Conservation (phyloP, 2,329 filamentous ascomycete species). For the Colletotrichum limetticola region DNA sequence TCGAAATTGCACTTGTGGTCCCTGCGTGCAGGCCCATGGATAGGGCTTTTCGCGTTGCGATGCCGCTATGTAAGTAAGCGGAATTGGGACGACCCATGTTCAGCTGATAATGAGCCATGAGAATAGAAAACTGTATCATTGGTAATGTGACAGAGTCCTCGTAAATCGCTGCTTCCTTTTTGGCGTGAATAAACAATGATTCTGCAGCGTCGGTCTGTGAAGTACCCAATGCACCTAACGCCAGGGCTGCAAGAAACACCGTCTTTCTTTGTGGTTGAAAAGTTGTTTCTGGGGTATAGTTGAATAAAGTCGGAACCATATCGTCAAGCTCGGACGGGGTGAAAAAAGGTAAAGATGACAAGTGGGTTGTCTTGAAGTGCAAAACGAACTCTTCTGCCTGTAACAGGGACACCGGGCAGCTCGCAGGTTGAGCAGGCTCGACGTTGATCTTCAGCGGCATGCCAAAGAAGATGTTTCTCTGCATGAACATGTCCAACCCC, state of each 20-base stretch:
- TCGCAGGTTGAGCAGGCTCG: constrained; percentile 17
- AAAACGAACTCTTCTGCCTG: constrained; percentile 37
- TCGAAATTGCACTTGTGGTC: constrained; percentile 31
- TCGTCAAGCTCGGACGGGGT: constrained; percentile 37
- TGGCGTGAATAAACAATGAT: constrained; percentile 39
- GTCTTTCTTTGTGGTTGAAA: constrained; percentile 39
- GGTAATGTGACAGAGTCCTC: constrained; percentile 45
- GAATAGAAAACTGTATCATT: constrained; percentile 43
- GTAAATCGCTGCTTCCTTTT: constrained; percentile 39
- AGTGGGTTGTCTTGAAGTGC: constrained; percentile 35
- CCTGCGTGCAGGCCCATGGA: constrained; percentile 43
- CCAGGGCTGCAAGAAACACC: constrained; percentile 39
- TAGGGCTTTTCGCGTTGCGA: constrained; percentile 41
- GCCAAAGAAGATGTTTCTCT: constrained; percentile 45
- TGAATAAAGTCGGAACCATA: constrained; percentile 37
- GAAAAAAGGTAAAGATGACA: constrained; percentile 37
- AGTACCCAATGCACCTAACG: constrained; percentile 40
- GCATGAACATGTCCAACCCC: constrained; percentile 43
- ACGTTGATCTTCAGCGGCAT: constrained; percentile 38
- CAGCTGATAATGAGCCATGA: constrained; percentile 41
- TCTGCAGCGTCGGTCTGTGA: constrained; percentile 40
- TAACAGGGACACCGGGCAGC: constrained; percentile 26
- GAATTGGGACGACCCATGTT: constrained; percentile 44
- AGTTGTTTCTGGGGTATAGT: constrained; percentile 7
- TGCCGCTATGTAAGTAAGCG: constrained; percentile 42